These are phyloP conservation scores for Akebia trifoliata DNA, from an alignment of 164 flowering plant species.

Conservation along the genomic window DNA sequence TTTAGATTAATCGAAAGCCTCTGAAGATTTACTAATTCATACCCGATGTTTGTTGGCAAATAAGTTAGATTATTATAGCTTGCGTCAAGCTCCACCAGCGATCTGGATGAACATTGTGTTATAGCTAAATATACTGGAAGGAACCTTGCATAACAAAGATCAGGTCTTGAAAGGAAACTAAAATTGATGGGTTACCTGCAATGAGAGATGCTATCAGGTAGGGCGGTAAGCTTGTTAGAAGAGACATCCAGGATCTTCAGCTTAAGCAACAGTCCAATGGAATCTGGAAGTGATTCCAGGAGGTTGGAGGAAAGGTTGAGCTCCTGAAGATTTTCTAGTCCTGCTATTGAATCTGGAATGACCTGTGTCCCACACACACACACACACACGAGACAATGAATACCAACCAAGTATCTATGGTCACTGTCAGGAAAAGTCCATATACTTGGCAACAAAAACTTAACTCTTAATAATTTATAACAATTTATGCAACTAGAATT, in stretches of 20 bases:
- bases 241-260: slow-evolving; percentile 71
- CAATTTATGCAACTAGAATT: no score
- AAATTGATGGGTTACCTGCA: slow-evolving; percentile 62
- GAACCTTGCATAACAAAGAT: no score
- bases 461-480: no score
- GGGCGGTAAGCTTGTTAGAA: slow-evolving; percentile 55
- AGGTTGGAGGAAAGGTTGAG: slow-evolving; percentile 70
- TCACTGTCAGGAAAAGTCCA: no score
- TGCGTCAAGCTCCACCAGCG: slow-evolving; percentile 77
- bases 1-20: slow-evolving; percentile 63
- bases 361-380: slow-evolving; percentile 39
- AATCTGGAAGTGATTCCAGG: slow-evolving; percentile 76
- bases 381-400: neutral
- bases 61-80: slow-evolving; percentile 70
- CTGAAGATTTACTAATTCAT: slow-evolving; percentile 51
- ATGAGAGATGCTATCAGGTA: slow-evolving; percentile 76
- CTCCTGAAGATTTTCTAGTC: slow-evolving; percentile 71
- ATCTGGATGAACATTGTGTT: slow-evolving; percentile 37
- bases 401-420: neutral
- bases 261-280: slow-evolving; percentile 68
- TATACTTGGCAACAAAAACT: no score
- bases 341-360: slow-evolving; percentile 87
- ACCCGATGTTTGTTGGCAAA: slow-evolving; percentile 86
- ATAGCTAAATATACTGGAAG: no score
- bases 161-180: neutral